Evolutionary conservation across 352 stramenopile species (phyloP).

Genomic region (Globisporangium alternatum): DNA sequence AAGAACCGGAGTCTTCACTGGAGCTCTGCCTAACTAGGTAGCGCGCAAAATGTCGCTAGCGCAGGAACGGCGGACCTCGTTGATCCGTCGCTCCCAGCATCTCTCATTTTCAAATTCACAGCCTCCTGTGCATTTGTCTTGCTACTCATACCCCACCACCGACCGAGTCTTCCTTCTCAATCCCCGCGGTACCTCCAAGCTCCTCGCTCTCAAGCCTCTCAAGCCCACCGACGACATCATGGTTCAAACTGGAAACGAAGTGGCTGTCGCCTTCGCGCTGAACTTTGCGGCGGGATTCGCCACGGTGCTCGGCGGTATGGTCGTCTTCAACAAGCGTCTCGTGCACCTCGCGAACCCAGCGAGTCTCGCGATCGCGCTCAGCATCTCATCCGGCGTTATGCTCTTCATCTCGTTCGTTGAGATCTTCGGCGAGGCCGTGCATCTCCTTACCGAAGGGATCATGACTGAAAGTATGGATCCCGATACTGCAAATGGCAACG

Average conservation of each 20-base stretch:
- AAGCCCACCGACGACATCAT: conserved; percentile 11
- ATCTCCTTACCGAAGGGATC: conserved; percentile 39
- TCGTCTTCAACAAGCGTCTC: conserved; percentile 70
- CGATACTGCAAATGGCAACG: conserved; percentile 27
- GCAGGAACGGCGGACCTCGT: not conserved
- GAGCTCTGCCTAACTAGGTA: not conserved
- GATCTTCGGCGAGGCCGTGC: conserved; percentile 48
- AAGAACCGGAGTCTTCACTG: not conserved
- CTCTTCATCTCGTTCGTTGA: conserved; percentile 76
- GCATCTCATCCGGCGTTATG: conserved; percentile 67
- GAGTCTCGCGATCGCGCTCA: conserved; percentile 58
- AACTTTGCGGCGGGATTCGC: conserved; percentile 52
- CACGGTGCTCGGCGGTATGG: conserved; percentile 54
- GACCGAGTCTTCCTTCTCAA: not conserved
- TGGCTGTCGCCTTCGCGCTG: conserved; percentile 47
- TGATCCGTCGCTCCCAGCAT: not conserved
- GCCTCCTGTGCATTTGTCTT: not conserved
- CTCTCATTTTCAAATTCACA: conserved; percentile 10
- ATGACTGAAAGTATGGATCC: conserved; percentile 26
- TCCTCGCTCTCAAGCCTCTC: not conserved
- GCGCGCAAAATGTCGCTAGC: not conserved
- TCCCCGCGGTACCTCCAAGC: not conserved
- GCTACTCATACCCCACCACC: not conserved
- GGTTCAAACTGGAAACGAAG: conserved; percentile 33
- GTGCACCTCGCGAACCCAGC: conserved; percentile 52